Conservation (phyloP, 495 filamentous ascomycete genomes). For the Annulohypoxylon bovei region DNA sequence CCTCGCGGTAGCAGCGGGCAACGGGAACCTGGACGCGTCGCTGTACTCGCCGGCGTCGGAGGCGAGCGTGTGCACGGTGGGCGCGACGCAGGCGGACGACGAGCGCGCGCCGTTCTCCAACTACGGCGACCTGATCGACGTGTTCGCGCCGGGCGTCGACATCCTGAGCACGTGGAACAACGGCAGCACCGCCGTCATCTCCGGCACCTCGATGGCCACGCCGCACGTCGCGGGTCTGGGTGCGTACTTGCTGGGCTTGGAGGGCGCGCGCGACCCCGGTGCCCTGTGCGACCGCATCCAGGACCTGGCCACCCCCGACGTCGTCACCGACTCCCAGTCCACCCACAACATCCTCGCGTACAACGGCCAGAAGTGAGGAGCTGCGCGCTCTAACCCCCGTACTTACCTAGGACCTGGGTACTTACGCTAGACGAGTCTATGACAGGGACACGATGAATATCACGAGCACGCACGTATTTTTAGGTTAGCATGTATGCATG, state of each 20-base stretch:
- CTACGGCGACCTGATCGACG: constrained; percentile 61
- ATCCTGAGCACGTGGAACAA: constrained; percentile 50
- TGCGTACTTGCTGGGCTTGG: constrained; percentile 57
- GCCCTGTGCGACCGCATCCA: constrained; percentile 48
- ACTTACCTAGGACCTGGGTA: too few relatives aligned
- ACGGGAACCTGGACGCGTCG: constrained; percentile 46
- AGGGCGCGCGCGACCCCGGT: constrained; percentile 41
- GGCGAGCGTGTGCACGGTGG: constrained; percentile 62
- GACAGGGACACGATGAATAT: constrained; percentile 1
- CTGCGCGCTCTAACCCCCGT: neutral
- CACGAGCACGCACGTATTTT: neutral
- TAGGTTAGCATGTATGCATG: neutral
- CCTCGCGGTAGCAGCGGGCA: constrained; percentile 58
- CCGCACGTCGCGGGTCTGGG: constrained; percentile 62
- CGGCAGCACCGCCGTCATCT: constrained; percentile 51
- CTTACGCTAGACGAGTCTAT: neutral
- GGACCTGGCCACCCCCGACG: constrained; percentile 43
- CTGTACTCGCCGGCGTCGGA: constrained; percentile 59
- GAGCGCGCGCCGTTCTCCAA: constrained; percentile 62
- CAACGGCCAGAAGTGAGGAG: constrained; percentile 35
- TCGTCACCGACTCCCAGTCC: constrained; percentile 35
- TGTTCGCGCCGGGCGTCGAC: constrained; percentile 54
- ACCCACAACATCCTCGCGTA: constrained; percentile 46
- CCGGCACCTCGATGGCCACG: constrained; percentile 64
- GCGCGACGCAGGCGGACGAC: constrained; percentile 54